Base-by-base conservation (phyloP, 1,284 basidiomycete genomes). In the Uromyces viciae-fabae region DNA sequence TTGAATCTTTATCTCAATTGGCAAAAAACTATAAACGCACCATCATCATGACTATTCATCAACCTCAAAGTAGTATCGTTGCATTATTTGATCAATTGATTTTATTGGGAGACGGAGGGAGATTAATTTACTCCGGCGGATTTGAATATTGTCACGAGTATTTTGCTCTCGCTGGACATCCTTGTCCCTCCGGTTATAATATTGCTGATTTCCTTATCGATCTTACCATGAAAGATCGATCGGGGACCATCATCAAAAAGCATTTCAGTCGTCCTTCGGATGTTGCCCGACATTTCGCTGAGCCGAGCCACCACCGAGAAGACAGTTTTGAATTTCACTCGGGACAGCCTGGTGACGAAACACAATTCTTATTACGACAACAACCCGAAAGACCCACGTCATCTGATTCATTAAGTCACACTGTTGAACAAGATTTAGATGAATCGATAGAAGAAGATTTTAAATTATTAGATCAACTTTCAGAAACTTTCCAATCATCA, bases 41-140 rank as follows among this genome's bases (percentile, higher is more conserved):
- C 0, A 93, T 98, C 75, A 89, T 98, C 82, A 97, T 98, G 87
- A 98, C 96, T 0, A 98, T 99, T 82, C 96, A 99, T 85, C 96
- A 98, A 86, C 96, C 96, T n/a, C 91, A 95, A 80, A 94, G 93
- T 86, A 98, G 98, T 87, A 98, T 99, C 83, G 95, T 98, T 14
- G 91, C 94, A 0, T 88, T 99, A 19, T 98, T 99, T 84, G 96
- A 99, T 85, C 92, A 95, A 83, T 88, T 98, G 40, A 86, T 98
- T 2, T 87, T 99, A 3, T 89, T 99, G 15, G 93, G 93, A 0
- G 90, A 90, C 78, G 77, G 77, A 9, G 95, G 95, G 2, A 92
- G 91, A 84, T 87, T 92, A 17, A 90, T 97, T 22, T 94, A 94
- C 87, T 92, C 92, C 0, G 93, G 95, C 42, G 91, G 91, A 78